A percentile compares a stretch with the other conserved stretches of the same genome.
Evolutionary conservation across 2,329 filamentous ascomycete genomes (phyloP).

Genomic region (Aspergillus caelatus): DNA sequence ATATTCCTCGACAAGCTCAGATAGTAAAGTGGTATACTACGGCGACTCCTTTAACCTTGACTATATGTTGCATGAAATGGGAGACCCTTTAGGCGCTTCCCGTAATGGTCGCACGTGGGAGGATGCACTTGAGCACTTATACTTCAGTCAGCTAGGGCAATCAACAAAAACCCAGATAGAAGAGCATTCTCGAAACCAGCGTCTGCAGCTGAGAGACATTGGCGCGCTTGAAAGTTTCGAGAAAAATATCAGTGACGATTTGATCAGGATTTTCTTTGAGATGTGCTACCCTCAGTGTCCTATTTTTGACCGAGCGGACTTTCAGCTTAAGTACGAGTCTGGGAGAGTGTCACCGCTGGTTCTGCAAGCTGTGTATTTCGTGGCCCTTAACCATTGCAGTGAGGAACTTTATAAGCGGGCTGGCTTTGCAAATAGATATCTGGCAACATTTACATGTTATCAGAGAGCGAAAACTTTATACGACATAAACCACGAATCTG

Average conservation of each 20-base stretch:
- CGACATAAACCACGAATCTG: constrained; percentile 11
- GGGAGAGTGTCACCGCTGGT: constrained; percentile 8
- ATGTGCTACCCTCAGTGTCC: constrained; percentile 3
- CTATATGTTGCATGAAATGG: constrained; percentile 8
- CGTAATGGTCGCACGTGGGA: not conserved
- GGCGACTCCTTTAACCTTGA: constrained; percentile 15
- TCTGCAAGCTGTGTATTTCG: not conserved
- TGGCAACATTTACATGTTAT: not conserved
- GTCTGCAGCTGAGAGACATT: constrained; percentile 1
- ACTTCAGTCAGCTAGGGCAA: constrained; percentile 6
- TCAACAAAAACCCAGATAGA: constrained; percentile 9
- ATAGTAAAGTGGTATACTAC: constrained; percentile 10
- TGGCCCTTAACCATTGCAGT: not conserved
- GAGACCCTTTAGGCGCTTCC: not conserved
- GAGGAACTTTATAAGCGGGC: not conserved
- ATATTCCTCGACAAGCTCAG: not conserved
- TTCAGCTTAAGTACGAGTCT: constrained; percentile 3
- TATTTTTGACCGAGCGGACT: constrained; percentile 7
- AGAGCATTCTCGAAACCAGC: constrained; percentile 6
- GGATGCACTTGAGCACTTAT: constrained; percentile 3
- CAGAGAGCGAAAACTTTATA: constrained; percentile 9
- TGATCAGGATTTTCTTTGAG: not conserved
- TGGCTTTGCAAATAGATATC: not conserved
- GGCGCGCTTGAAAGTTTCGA: constrained; percentile 2
- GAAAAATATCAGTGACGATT: not conserved